Conservation (phyloP, 768 basidiomycete species). For the Pisolithus marmoratus region DNA sequence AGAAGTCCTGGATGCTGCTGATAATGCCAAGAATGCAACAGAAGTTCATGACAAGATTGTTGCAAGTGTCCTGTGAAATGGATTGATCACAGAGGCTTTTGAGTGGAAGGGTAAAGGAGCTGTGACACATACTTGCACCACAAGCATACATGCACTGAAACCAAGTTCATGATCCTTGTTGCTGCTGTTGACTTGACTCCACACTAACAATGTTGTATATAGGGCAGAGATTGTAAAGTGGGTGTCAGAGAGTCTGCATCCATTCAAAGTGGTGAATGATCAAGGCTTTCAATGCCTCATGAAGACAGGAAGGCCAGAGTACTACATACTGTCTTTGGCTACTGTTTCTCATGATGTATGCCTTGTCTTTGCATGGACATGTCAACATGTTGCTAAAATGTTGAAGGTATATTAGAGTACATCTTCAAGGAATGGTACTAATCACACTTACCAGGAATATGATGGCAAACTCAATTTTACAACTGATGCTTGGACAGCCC, state of each 20-base stretch:
- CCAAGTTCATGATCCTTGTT: too few species aligned
- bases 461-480: conserved; percentile 24
- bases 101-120: too few species aligned
- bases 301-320: conserved; percentile 4
- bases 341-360: conserved; percentile 30
- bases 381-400: conserved; percentile 21
- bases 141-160: too few species aligned
- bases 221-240: conserved; percentile 31
- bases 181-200: too few species aligned
- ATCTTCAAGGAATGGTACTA: too few species aligned
- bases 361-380: conserved; percentile 18
- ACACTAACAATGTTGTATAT: too few species aligned
- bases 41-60: too few species aligned
- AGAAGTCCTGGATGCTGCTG: too few species aligned
- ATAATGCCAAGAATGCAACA: too few species aligned
- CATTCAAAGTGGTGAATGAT: conserved; percentile 32
- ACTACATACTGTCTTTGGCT: conserved; percentile 28
- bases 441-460: conserved; percentile 16
- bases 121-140: too few species aligned
- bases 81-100: too few species aligned
- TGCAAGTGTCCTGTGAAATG: neutral
- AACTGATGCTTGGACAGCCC: conserved; percentile 23
- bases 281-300: conserved; percentile 22
- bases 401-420: too few species aligned
- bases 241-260: conserved; percentile 28